phyloP scores from a whole-genome alignment of 148 eudicot genomes.

The Amaranthus cruentus region DNA sequence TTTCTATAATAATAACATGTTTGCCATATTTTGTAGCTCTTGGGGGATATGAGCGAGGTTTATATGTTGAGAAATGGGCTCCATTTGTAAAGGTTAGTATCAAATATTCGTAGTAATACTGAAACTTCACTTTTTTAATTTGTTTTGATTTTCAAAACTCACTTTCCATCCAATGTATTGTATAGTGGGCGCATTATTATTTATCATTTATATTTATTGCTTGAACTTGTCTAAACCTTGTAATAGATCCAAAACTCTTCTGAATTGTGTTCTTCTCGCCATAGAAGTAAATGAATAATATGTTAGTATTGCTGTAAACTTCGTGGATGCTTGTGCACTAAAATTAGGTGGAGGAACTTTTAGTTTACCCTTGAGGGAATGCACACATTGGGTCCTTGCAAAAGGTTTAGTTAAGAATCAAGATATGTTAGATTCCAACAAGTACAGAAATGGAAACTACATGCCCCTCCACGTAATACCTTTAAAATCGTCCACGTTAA shows the following conservation, averaged over 20 bases:
- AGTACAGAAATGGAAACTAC: too few relatives aligned
- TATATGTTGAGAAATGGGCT: slow-evolving; percentile 96
- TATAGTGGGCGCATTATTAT: background rate
- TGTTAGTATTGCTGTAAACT: background rate
- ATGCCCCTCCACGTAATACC: too few relatives aligned
- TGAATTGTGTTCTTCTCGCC: background rate
- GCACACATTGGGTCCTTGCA: too few relatives aligned
- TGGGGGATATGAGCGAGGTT: slow-evolving; percentile 81
- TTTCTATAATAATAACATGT: background rate
- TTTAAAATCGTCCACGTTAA: too few relatives aligned
- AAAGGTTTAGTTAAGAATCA: too few relatives aligned
- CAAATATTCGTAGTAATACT: background rate
- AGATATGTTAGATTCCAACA: too few relatives aligned
- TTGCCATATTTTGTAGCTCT: slow-evolving; percentile 48
- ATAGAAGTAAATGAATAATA: background rate
- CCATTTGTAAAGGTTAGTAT: slow-evolving; percentile 87
- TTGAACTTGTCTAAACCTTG: slow-evolving; percentile 2
- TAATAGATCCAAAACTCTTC: background rate
- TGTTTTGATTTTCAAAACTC: background rate
- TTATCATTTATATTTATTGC: background rate
- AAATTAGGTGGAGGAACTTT: too few relatives aligned
- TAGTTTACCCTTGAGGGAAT: too few relatives aligned
- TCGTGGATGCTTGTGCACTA: too few relatives aligned
- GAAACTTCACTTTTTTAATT: background rate
- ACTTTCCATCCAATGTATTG: background rate